Evolutionary conservation across 1,139 yeast species (phyloP).

Genomic region (Geotrichum bryndzae): DNA sequence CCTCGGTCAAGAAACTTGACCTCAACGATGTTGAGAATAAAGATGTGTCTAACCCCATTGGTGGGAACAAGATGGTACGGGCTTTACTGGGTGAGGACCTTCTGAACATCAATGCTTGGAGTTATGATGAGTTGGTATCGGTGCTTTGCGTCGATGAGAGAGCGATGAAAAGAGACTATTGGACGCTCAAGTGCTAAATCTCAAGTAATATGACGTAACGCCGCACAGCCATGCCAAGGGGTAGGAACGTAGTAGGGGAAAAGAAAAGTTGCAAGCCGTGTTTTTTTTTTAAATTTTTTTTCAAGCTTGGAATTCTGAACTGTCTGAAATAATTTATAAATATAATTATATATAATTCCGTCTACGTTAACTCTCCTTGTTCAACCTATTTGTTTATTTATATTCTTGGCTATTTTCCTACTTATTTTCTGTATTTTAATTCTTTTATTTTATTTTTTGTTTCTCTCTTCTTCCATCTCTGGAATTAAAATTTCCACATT

Average conservation of each 20-base stretch:
- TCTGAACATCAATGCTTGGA: constrained; percentile 24
- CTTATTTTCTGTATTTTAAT: neutral
- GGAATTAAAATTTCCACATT: neutral
- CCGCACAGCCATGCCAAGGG: neutral
- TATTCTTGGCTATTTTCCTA: neutral
- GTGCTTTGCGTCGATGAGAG: constrained; percentile 25
- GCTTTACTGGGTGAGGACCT: constrained; percentile 20
- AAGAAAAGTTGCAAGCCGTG: neutral
- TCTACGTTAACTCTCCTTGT: neutral
- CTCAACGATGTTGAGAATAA: constrained; percentile 16
- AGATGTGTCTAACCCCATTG: constrained; percentile 8
- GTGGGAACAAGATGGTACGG: constrained; percentile 18
- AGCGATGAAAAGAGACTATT: constrained; percentile 25
- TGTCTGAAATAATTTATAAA: neutral
- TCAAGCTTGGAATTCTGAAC: neutral
- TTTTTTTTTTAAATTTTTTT: neutral
- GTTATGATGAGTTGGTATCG: constrained; percentile 24
- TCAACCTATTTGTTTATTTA: no score
- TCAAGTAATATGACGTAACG: neutral
- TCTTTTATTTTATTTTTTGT: neutral
- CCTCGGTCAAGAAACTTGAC: neutral
- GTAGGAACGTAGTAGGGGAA: neutral
- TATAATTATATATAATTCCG: no score
- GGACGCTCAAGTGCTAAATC: constrained; percentile 22
- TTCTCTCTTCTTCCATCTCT: neutral